Evolutionary conservation across 2,329 filamentous ascomycete species (phyloP).

Genomic region (Mycosphaerella sp.): DNA sequence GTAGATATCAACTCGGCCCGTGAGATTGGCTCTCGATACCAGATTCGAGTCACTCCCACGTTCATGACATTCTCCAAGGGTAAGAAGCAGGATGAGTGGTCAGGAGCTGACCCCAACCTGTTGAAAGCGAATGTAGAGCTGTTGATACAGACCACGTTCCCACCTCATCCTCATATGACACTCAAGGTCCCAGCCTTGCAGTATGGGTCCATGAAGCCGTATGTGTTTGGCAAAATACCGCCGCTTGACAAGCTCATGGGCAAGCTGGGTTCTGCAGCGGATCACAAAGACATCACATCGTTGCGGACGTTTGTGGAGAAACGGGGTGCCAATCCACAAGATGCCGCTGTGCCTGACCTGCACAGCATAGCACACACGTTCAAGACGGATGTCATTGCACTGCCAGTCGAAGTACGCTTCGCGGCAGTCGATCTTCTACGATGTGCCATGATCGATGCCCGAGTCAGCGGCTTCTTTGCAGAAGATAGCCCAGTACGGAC

Average conservation of each 20-base stretch:
- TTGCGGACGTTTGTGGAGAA: conserved; percentile 66
- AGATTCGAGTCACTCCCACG: conserved; percentile 72
- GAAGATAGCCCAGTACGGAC: conserved; percentile 62
- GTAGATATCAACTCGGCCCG: conserved; percentile 64
- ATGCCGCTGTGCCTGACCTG: conserved; percentile 66
- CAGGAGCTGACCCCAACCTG: conserved; percentile 62
- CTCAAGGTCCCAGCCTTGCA: conserved; percentile 66
- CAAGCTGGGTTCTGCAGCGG: conserved; percentile 64
- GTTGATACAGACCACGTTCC: conserved; percentile 67
- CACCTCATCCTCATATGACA: conserved; percentile 66
- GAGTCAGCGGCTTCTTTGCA: conserved; percentile 74
- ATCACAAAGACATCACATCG: conserved; percentile 54
- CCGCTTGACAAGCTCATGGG: conserved; percentile 73
- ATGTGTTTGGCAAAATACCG: conserved; percentile 70
- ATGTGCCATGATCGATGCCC: conserved; percentile 66
- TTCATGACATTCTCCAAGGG: conserved; percentile 72
- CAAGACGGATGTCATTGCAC: conserved; percentile 28
- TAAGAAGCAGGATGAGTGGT: conserved; percentile 71
- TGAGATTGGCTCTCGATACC: conserved; percentile 57
- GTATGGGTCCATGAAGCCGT: conserved; percentile 57
- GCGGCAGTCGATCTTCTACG: conserved; percentile 80
- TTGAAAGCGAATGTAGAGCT: conserved; percentile 67
- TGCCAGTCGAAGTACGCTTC: conserved; percentile 65
- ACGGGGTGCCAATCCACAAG: conserved; percentile 53
- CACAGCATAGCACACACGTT: conserved; percentile 49